Conservation (phyloP, 2,329 filamentous ascomycete species). For the Harringtonia aguacate region DNA sequence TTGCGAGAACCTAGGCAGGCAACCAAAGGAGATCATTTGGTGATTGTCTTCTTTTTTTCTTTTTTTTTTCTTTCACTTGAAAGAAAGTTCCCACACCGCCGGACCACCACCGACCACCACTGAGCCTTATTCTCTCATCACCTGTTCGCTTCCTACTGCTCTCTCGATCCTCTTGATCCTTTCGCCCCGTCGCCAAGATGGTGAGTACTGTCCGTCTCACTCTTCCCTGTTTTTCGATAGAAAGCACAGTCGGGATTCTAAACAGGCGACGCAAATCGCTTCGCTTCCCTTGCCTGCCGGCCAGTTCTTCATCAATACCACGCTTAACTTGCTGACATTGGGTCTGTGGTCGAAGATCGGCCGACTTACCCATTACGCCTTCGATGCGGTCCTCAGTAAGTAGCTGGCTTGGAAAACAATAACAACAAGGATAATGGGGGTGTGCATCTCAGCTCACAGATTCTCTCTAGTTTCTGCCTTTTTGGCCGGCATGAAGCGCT, state of each 20-base stretch:
- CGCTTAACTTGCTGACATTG: conserved; percentile 59
- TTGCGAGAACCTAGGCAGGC: background rate
- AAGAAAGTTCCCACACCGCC: background rate
- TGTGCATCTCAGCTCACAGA: background rate
- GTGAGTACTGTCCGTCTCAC: conserved; percentile 6
- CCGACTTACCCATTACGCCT: conserved; percentile 86
- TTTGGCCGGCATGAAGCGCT: conserved; percentile 93
- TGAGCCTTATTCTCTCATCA: background rate
- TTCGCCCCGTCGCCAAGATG: background rate
- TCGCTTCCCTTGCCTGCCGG: conserved; percentile 26
- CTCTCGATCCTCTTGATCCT: background rate
- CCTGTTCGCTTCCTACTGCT: background rate
- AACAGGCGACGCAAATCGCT: conserved; percentile 18
- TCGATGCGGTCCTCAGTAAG: conserved; percentile 87
- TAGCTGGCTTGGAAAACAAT: conserved; percentile 11
- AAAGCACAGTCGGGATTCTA: conserved; percentile 22
- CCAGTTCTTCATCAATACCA: conserved; percentile 6
- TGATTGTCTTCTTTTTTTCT: too few species aligned
- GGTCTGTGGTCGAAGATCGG: conserved; percentile 72
- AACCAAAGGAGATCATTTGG: background rate
- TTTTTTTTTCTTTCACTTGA: background rate
- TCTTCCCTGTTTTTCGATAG: conserved; percentile 4
- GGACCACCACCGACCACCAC: too few species aligned
- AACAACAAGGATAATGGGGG: background rate
- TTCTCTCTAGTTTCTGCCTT: conserved; percentile 70